Evolutionary conservation across 306 rosid species (phyloP).

Genomic region (Inga oerstediana): DNA sequence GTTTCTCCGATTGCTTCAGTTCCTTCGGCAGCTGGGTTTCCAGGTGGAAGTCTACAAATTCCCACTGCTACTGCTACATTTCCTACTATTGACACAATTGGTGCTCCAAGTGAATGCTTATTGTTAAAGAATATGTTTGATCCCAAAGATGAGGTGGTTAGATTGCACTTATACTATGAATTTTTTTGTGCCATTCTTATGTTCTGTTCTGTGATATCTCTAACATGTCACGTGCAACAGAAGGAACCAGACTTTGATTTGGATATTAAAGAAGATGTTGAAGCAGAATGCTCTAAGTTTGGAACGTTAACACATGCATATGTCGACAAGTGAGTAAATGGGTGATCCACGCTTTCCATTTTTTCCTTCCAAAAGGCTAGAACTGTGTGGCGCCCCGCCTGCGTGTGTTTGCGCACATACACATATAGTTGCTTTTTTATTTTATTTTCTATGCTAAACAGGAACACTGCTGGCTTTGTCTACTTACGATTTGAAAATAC

Average conservation of each 20-base stretch:
- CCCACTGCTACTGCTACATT: conserved; percentile 44
- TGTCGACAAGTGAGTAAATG: conserved; percentile 78
- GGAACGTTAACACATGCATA: conserved; percentile 74
- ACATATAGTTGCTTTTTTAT: not conserved
- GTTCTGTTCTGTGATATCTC: conserved; percentile 25
- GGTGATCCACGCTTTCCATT: conserved; percentile 14
- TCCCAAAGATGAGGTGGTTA: conserved; percentile 80
- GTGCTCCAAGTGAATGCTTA: conserved; percentile 91
- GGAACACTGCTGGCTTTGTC: conserved; percentile 81
- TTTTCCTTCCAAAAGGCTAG: not conserved
- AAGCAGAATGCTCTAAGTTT: conserved; percentile 83
- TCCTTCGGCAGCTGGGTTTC: conserved; percentile 58
- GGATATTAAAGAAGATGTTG: conserved; percentile 92
- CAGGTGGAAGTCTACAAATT: conserved; percentile 64
- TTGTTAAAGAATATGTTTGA: conserved; percentile 89
- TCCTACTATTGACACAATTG: conserved; percentile 61
- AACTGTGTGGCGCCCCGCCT: not conserved
- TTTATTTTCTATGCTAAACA: conserved; percentile 38
- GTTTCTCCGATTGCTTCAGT: conserved; percentile 52
- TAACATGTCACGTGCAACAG: conserved; percentile 47
- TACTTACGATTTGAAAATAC: conserved; percentile 69
- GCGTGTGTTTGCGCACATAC: not conserved
- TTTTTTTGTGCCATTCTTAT: not conserved
- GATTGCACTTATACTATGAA: not conserved
- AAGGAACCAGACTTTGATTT: conserved; percentile 79